A percentile compares a stretch with the other conserved stretches of the same genome.
These are phyloP conservation scores for Trichoderma harzianum DNA, from an alignment of 2,329 filamentous ascomycete species.

Conservation along the genomic window DNA sequence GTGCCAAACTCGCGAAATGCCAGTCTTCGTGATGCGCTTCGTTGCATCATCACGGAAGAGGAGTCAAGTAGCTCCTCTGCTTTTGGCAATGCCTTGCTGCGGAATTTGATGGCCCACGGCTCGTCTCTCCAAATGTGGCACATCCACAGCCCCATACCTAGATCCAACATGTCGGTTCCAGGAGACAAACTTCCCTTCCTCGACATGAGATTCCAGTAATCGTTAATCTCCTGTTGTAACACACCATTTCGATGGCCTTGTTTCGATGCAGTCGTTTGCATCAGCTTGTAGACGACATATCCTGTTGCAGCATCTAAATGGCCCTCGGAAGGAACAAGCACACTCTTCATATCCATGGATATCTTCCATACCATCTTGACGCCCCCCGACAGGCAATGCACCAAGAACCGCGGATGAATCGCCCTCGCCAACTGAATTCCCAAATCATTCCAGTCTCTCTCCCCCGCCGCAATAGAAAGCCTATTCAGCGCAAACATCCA, in stretches of 20 bases:
- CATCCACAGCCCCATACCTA: slow-evolving; percentile 59
- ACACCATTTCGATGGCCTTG: slow-evolving; percentile 20
- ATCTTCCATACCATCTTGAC: slow-evolving; percentile 55
- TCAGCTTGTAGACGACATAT: slow-evolving; percentile 46
- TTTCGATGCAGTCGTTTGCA: slow-evolving; percentile 40
- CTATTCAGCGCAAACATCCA: slow-evolving; percentile 63
- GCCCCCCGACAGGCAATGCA: slow-evolving; percentile 19
- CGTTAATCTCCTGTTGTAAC: slow-evolving; percentile 47
- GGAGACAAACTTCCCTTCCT: slow-evolving; percentile 39
- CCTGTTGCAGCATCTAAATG: slow-evolving; percentile 56
- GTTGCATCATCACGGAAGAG: slow-evolving; percentile 23
- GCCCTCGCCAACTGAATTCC: slow-evolving; percentile 51
- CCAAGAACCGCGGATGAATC: slow-evolving; percentile 52
- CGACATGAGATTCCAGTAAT: slow-evolving; percentile 49
- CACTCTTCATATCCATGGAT: slow-evolving; percentile 43
- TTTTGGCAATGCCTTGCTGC: slow-evolving; percentile 28
- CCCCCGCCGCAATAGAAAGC: slow-evolving; percentile 44
- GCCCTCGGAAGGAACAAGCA: slow-evolving; percentile 50
- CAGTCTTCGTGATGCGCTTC: slow-evolving; percentile 33
- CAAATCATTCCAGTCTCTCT: slow-evolving; percentile 46
- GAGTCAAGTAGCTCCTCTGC: slow-evolving; percentile 26
- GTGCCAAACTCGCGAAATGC: slow-evolving; percentile 56
- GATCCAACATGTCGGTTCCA: slow-evolving; percentile 50
- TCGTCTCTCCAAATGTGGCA: slow-evolving; percentile 49
- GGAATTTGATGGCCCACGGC: slow-evolving; percentile 44